Evolutionary conservation across 371 early-diverging fungal species (phyloP), one percentile per base, ranked within the genome.

Genomic region (Mortierella sp.): DNA sequence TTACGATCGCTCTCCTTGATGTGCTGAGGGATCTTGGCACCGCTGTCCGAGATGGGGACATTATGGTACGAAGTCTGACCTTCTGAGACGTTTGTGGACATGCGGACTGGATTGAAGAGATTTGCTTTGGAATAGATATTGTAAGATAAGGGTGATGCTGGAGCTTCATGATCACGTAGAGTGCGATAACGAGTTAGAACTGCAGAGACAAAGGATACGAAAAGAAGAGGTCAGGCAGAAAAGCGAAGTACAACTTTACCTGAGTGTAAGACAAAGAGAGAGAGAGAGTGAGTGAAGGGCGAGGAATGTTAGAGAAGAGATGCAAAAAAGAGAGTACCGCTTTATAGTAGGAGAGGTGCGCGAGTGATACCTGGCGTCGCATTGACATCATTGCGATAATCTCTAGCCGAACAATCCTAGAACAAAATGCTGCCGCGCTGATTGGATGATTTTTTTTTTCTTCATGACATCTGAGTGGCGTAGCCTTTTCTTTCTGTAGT

Each of bases 1-100:
- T 73, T 70, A 19, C 66, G 61, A 42, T 70, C 70, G 47, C 52
- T 60, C 6, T 76, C 48, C 19, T 76, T 64, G 47, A 70, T 60
- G 3, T 53, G 37, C 44, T 69, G 78, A 0, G 78, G 58, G 55
- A 76, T 70, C 8, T 54, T 49, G n/a, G 78, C 62, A 21, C 70
- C 65, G 21, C 65, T 69, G 37, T 75, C 76, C 26, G 67, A 37
- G 26, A 72, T 66, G 8, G 54, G 59, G 21, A 60, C 56, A 21
- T 54, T 4, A 7, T 49, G 60, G 39, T 46, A 60, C 5, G 68
- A 51, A 23, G 60, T 50, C n/a, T 73, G 55, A 26, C 56, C 63
- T 30, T 50, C 63, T 2, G 67, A 31, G 41, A 58, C 63, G 37
- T 55, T 49, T 41, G 23, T 53, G 26, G 73, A 15, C 73, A 72